These are phyloP conservation scores for Leersia perrieri DNA, from an alignment of 176 grass and related monocot species.

Conservation along the genomic window DNA sequence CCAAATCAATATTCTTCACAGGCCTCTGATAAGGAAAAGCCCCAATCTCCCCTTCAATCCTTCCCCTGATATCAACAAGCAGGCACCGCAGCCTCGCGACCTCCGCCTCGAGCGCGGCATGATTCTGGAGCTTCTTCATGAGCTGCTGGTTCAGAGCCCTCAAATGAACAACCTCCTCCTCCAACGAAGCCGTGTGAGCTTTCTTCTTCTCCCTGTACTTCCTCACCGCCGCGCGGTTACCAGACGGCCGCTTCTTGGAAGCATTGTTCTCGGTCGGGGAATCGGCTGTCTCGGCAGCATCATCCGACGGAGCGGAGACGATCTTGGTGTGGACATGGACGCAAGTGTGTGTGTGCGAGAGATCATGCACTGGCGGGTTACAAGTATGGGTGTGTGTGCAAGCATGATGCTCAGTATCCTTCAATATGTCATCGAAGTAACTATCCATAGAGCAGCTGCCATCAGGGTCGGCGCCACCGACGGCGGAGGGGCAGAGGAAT, in stretches of 20 bases:
- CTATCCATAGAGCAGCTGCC: constrained; percentile 68
- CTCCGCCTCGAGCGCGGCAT: constrained; percentile 55
- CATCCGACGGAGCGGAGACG: constrained; percentile 39
- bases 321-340: constrained; percentile 77
- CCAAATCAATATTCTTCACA: constrained; percentile 28
- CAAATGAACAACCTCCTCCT: constrained; percentile 55
- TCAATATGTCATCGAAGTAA: constrained; percentile 64
- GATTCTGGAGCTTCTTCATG: constrained; percentile 57
- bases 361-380: constrained; percentile 58
- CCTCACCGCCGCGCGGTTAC: constrained; percentile 63
- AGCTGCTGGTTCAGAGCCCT: constrained; percentile 57
- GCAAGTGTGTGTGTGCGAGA: constrained; percentile 74
- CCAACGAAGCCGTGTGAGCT: constrained; percentile 43
- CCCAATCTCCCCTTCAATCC: constrained; percentile 81
- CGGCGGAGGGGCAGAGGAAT: constrained; percentile 27
- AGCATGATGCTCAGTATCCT: constrained; percentile 51
- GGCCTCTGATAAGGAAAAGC: constrained; percentile 78
- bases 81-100: constrained; percentile 59
- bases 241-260: constrained; percentile 45
- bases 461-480: constrained; percentile 19
- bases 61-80: constrained; percentile 67
- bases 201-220: constrained; percentile 89
- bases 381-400: constrained; percentile 87
- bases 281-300: constrained; percentile 26
- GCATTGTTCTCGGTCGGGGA: constrained; percentile 29